These are phyloP conservation scores for Tillandsia leiboldiana DNA, from an alignment of 176 grass and related monocot genomes.

Conservation along the genomic window DNA sequence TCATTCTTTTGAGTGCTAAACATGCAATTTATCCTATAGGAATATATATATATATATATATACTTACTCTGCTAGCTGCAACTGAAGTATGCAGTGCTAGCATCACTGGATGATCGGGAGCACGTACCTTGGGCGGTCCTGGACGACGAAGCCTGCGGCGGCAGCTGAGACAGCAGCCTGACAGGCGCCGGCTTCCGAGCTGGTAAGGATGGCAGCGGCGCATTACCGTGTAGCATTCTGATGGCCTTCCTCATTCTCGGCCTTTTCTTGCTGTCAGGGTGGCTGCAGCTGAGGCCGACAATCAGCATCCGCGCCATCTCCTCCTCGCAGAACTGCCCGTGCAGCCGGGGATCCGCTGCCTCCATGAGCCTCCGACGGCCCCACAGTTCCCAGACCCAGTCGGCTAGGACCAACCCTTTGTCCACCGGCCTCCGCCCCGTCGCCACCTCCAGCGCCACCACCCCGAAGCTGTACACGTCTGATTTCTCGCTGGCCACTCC, in stretches of 20 bases:
- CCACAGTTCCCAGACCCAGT: slow-evolving; percentile 47
- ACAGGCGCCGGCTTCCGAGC: slow-evolving; percentile 17
- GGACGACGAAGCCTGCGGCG: too few relatives aligned
- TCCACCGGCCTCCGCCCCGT: slow-evolving; percentile 48
- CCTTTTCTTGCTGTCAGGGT: slow-evolving; percentile 10
- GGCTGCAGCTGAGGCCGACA: slow-evolving; percentile 39
- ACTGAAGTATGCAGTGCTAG: too few relatives aligned
- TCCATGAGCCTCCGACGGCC: slow-evolving; percentile 12
- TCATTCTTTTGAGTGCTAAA: too few relatives aligned
- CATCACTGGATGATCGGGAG: too few relatives aligned
- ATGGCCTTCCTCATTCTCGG: slow-evolving; percentile 37
- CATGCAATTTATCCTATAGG: too few relatives aligned
- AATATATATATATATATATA: too few relatives aligned
- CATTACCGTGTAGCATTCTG: slow-evolving; percentile 13
- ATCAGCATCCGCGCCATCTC: slow-evolving; percentile 34
- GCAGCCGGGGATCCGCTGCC: slow-evolving; percentile 16
- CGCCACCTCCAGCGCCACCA: slow-evolving; percentile 65
- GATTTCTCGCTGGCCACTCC: slow-evolving; percentile 54
- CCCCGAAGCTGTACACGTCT: slow-evolving; percentile 83
- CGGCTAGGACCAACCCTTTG: slow-evolving; percentile 29
- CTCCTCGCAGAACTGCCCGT: too few relatives aligned
- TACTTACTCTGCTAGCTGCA: too few relatives aligned
- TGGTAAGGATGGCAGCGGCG: slow-evolving; percentile 13
- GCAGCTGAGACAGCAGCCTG: neutral
- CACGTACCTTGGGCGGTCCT: too few relatives aligned